Evolutionary conservation across 352 stramenopile genomes (phyloP), one percentile per base, ranked within the genome.

Genomic region (Pythium coloratum): DNA sequence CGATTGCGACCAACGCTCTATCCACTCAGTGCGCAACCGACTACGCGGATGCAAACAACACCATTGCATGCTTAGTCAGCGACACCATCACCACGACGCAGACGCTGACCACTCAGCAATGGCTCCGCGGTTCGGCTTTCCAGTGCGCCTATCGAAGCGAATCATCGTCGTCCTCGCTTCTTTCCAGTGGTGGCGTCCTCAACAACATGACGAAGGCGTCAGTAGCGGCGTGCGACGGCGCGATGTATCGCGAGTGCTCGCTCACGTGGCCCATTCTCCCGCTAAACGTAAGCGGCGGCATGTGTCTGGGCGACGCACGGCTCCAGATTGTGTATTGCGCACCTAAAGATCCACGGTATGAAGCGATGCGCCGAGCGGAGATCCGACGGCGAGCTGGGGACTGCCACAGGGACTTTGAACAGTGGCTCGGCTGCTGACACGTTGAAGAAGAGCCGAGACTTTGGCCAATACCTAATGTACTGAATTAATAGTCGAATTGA

Each of bases 291-390:
- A 55, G 32, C 13, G 24, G 38, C 24, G 57, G 65, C 38, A 63
- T 71, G 59, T 71, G 64, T 16, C 40, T 71, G 10, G 65, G 65
- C 12, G 24, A 38, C 14, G 42, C 9, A 16, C 44, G 55, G 0
- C 66, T 65, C 2, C 44, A 67, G 55, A 54, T 72, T 30, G 46
- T 64, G 59, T 59, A 67, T 49, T 72, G 66, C 59, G 44, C 30
- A 33, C 42, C 59, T 20, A 68, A 67, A 49, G 51, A 66, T 53
- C 8, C 34, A 12, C 53, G 57, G 2, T 67, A 55, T 24, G 40
- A 63, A 44, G 30, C 58, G 16, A 16, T 66, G 51, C 58, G 59
- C 6, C 58, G 59, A 4, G 53, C n/a, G 1, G 57, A 71, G 34
- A 62, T 67, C 40, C 40, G 32, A 33, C 32, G 20, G 18, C 24